These are phyloP conservation scores for Kwoniella botswanensis DNA, from an alignment of 768 basidiomycete species.

Conservation along the genomic window DNA sequence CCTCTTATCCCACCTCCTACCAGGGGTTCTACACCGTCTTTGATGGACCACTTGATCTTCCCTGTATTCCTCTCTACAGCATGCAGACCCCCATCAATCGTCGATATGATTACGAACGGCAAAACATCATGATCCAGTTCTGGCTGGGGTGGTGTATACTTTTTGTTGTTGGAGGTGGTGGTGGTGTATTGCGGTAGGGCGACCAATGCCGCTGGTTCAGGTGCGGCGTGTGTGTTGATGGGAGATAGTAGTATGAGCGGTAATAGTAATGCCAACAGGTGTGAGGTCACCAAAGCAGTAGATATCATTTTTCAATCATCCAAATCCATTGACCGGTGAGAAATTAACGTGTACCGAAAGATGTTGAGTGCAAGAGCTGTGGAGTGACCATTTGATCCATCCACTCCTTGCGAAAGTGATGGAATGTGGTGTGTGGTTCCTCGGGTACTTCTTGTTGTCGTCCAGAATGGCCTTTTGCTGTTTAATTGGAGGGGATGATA, in stretches of 20 bases:
- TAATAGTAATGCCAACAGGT: constrained; percentile 35
- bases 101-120: constrained; percentile 85
- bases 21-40: constrained; percentile 59
- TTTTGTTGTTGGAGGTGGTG: background rate
- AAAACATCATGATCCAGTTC: constrained; percentile 67
- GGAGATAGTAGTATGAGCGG: constrained; percentile 33
- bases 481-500: background rate
- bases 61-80: constrained; percentile 88
- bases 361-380: background rate
- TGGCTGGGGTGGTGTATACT: constrained; percentile 15
- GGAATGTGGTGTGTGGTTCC: background rate
- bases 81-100: constrained; percentile 93
- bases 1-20: constrained; percentile 34
- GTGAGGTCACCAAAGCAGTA: constrained; percentile 21
- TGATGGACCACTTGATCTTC: constrained; percentile 84
- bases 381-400: constrained; percentile 18
- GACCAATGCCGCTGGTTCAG: constrained; percentile 46
- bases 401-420: background rate
- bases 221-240: constrained; percentile 17
- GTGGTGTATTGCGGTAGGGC: constrained; percentile 34
- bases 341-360: background rate
- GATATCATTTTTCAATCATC: constrained; percentile 7
- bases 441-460: background rate
- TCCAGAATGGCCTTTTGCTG: too few relatives aligned
- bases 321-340: background rate